Evolutionary conservation across 352 stramenopile genomes (phyloP).

Genomic region (Phytophthora pisi): DNA sequence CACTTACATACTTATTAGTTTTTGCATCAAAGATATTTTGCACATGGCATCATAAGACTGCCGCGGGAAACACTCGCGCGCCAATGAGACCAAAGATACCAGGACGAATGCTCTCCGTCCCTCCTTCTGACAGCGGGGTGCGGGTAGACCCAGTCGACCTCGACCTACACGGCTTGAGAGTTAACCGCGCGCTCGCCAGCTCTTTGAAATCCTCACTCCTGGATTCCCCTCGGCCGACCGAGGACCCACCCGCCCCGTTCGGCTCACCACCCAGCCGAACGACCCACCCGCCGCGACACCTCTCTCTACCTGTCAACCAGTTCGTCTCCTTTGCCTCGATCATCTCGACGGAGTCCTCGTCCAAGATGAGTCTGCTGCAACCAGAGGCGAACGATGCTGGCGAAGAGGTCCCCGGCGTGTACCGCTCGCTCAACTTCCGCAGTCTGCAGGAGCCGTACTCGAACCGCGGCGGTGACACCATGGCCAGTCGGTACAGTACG

Average conservation of each 20-base stretch:
- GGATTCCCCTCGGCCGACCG: not conserved
- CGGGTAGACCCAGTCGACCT: not conserved
- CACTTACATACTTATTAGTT: too few relatives aligned
- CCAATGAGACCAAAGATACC: not conserved
- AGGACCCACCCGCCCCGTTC: not conserved
- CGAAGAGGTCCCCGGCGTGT: slow-evolving; percentile 20
- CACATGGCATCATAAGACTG: too few relatives aligned
- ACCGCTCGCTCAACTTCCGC: slow-evolving; percentile 67
- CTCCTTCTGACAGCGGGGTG: too few relatives aligned
- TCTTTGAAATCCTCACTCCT: not conserved
- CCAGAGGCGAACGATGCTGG: slow-evolving; percentile 7
- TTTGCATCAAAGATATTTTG: too few relatives aligned
- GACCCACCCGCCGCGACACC: not conserved
- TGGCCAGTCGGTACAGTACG: slow-evolving; percentile 58
- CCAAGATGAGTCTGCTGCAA: slow-evolving; percentile 14
- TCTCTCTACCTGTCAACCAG: slow-evolving; percentile 7
- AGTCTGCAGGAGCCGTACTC: slow-evolving; percentile 60
- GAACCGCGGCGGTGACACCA: slow-evolving; percentile 34
- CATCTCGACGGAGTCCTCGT: slow-evolving; percentile 56
- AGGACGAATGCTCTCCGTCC: too few relatives aligned
- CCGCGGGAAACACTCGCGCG: too few relatives aligned
- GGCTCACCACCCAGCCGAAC: not conserved
- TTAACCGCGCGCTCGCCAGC: not conserved
- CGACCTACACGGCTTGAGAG: not conserved
- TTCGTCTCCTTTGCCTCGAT: slow-evolving; percentile 13